Percentiles rank a stretch among this genome's conserved stretches.
phyloP scores from a whole-genome alignment of 2,329 filamentous ascomycete species.

The Onygenales sp. region DNA sequence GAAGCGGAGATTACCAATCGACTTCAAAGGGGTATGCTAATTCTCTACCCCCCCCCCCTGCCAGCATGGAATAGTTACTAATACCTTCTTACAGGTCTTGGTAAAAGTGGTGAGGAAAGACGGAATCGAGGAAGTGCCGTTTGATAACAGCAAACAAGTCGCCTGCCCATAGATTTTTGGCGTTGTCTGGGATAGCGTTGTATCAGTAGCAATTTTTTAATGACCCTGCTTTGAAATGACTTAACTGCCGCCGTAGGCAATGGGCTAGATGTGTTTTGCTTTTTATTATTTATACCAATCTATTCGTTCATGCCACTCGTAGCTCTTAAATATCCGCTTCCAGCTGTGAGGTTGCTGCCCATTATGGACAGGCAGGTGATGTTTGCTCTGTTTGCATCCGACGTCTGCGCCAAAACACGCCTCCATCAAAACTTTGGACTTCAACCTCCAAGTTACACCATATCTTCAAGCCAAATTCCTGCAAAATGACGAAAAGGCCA shows the following conservation, averaged over 20 bases:
- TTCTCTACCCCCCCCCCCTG: not conserved
- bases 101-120: slow-evolving; percentile 96
- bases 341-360: not conserved
- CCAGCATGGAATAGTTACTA: not conserved
- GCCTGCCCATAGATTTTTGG: slow-evolving; percentile 32
- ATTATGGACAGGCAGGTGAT: not conserved
- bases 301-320: not conserved
- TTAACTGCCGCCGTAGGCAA: not conserved
- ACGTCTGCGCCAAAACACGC: not conserved
- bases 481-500: slow-evolving; percentile 38
- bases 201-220: slow-evolving; percentile 20
- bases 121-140: slow-evolving; percentile 75
- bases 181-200: slow-evolving; percentile 20
- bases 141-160: slow-evolving; percentile 64
- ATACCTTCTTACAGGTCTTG: slow-evolving; percentile 29
- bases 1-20: slow-evolving; percentile 91
- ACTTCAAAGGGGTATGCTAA: slow-evolving; percentile 82
- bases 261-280: not conserved
- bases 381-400: slow-evolving; percentile 15
- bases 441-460: not conserved
- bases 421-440: not conserved
- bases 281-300: not conserved
- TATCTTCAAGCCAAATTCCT: not conserved
- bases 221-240: slow-evolving; percentile 17
- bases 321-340: not conserved